These are phyloP conservation scores for Astrephomene gubernaculifera DNA, from an alignment of 139 green algal species.

Conservation along the genomic window DNA sequence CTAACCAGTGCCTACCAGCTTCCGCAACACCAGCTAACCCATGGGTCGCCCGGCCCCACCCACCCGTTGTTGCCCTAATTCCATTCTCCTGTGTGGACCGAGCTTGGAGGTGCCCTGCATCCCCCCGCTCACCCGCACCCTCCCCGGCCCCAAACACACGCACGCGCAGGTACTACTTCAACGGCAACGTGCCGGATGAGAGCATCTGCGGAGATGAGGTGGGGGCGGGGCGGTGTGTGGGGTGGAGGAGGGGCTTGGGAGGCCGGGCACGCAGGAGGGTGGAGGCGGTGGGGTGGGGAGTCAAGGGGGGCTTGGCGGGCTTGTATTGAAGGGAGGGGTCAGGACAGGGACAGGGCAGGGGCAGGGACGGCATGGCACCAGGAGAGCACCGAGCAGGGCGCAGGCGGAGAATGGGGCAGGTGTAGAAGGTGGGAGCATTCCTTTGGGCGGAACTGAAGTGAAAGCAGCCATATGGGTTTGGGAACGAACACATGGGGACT, in stretches of 20 bases:
- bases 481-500: not conserved
- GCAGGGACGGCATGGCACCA: too few species aligned
- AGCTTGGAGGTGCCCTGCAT: not conserved
- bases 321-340: too few species aligned
- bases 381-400: too few species aligned
- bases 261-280: not conserved
- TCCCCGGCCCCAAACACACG: not conserved
- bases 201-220: slow-evolving; percentile 27
- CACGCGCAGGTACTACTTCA: slow-evolving; percentile 23
- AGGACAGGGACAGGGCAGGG: too few species aligned
- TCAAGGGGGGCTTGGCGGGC: too few species aligned
- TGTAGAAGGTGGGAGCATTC: not conserved
- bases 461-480: not conserved
- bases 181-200: slow-evolving; percentile 26
- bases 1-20: too few species aligned
- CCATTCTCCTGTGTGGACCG: too few species aligned
- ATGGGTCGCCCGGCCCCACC: too few species aligned
- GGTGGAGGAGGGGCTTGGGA: not conserved
- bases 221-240: not conserved
- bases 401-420: too few species aligned
- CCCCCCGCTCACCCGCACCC: not conserved
- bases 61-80: too few species aligned
- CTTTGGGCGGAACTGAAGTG: not conserved
- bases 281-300: not conserved
- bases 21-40: too few species aligned